These are phyloP conservation scores for Aureobasidium sp. DNA, from an alignment of 2,329 filamentous ascomycete genomes.

Conservation along the genomic window DNA sequence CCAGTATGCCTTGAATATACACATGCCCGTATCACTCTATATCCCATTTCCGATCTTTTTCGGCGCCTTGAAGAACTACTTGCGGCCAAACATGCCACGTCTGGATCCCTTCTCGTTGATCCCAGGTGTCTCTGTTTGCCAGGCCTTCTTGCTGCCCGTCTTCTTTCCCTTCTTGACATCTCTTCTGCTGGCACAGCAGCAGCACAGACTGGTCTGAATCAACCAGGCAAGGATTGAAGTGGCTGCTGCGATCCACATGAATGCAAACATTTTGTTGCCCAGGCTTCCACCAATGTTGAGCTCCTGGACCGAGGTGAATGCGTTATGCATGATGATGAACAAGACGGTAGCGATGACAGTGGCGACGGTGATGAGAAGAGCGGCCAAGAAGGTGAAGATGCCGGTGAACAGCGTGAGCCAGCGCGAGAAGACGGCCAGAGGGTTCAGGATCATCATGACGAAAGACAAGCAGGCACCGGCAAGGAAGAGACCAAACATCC, in stretches of 20 bases:
- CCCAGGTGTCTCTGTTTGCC: constrained; percentile 15
- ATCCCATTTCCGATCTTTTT: not conserved
- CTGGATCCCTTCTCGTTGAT: constrained; percentile 16
- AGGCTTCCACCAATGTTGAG: constrained; percentile 68
- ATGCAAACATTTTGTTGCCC: constrained; percentile 68
- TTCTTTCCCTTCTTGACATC: constrained; percentile 44
- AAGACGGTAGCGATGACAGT: constrained; percentile 73
- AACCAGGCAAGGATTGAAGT: constrained; percentile 60
- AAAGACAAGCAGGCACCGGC: constrained; percentile 61
- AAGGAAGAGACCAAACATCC: constrained; percentile 88
- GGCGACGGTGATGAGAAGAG: constrained; percentile 60
- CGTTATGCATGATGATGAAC: constrained; percentile 71
- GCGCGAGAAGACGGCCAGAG: constrained; percentile 43
- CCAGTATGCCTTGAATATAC: not conserved
- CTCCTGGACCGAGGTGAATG: constrained; percentile 59
- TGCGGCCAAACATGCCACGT: constrained; percentile 15
- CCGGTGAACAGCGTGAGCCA: constrained; percentile 58
- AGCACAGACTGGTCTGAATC: constrained; percentile 68
- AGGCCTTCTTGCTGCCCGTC: constrained; percentile 28
- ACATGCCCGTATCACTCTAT: not conserved
- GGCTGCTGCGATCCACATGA: constrained; percentile 77
- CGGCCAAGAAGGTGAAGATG: constrained; percentile 58
- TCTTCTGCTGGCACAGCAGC: constrained; percentile 58
- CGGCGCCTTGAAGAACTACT: not conserved
- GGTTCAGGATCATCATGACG: constrained; percentile 60